Evolutionary conservation across 768 basidiomycete genomes (phyloP), one percentile per base, ranked within the genome.

Genomic region (Lentinula detonsa): DNA sequence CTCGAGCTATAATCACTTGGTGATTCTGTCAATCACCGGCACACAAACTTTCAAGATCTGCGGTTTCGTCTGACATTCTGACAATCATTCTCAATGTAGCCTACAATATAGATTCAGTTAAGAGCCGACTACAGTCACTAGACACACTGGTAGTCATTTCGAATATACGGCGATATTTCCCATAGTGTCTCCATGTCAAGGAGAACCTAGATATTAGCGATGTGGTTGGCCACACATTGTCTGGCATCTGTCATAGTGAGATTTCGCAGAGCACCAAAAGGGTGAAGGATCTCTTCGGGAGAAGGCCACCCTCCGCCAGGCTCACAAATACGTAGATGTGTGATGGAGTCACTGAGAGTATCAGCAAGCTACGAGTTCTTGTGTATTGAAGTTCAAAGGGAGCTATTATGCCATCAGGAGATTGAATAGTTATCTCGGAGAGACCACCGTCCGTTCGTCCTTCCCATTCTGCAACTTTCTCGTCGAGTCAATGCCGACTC

Each of bases 401-500:
- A 23, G 50, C 16, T 53, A 66, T 35, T 45, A 58, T 34, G 16
- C 60, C 61, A 58, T 71, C 70, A 62, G 70, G 69, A 10, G 70
- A 67, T 49, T 68, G 70, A 49, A 76, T 53, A 21, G 69, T 70
- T 15, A 75, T 56, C 51, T 74, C 69, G 43, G 61, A 67, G 18
- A 62, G 66, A 10, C 67, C 65, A 39, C 63, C 60, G 49, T 63
- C 50, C 28, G 34, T 57, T 43, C 58, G 51, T 37, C 39, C 21
- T 50, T 23, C 58, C 53, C 1, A 79, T 23, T 63, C 67, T 79
- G 16, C 71, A 77, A 54, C 67, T 80, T 8, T 65, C 76, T 2
- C 77, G 79, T 35, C 72, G 73, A 1, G 69, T 73, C 21, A 69
- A 76, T 51, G 75, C 77, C 4, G 79, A 79, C 62, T 67, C 68